Percentiles rank a stretch among this genome's conserved stretches.
These are phyloP conservation scores for Jatropha podagrica DNA, from an alignment of 441 rosid species.

Conservation along the genomic window DNA sequence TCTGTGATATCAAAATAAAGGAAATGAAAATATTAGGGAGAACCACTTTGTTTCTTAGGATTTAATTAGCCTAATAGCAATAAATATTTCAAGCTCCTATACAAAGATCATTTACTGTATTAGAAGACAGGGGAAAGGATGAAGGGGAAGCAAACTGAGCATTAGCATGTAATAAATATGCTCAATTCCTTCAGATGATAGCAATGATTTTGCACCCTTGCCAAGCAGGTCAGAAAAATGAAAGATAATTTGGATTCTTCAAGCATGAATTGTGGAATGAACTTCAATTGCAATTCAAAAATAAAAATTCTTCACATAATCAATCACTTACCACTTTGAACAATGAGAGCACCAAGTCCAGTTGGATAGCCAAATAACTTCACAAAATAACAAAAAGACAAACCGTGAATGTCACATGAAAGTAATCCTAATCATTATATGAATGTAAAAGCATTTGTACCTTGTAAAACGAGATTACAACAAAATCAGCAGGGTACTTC, in stretches of 20 bases:
- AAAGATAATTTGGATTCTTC: background rate
- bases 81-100: background rate
- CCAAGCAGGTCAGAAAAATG: conserved; percentile 1
- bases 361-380: conserved; percentile 99
- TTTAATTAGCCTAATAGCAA: background rate
- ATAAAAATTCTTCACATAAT: conserved; percentile 14
- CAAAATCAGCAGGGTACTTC: conserved; percentile 85
- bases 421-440: background rate
- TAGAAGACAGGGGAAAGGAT: background rate
- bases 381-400: conserved; percentile 30
- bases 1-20: conserved; percentile 43
- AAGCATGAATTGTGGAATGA: background rate
- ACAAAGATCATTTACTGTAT: background rate
- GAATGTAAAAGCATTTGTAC: conserved; percentile 30
- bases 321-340: conserved; percentile 63
- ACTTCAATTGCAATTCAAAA: background rate
- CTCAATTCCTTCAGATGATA: background rate
- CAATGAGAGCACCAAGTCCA: conserved; percentile 96
- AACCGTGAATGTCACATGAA: conserved; percentile 27
- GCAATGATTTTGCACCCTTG: background rate
- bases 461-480: conserved; percentile 91
- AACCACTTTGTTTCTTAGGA: background rate
- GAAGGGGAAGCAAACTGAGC: background rate
- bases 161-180: background rate
- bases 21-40: conserved; percentile 1